Conservation (phyloP, 768 basidiomycete genomes). For the Myochromella boudieri region DNA sequence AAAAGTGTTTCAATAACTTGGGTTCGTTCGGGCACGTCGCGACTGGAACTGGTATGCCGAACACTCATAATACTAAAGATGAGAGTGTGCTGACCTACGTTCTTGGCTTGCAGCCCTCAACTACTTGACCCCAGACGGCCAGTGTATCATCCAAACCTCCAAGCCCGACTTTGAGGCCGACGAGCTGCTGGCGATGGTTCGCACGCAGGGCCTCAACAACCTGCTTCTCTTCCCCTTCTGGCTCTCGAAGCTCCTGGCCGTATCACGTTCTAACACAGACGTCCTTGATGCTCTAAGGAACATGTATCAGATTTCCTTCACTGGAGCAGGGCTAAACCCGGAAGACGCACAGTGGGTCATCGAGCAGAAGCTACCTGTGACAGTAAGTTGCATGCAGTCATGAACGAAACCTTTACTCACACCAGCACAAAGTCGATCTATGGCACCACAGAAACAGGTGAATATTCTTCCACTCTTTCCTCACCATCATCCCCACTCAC, state of each 20-base stretch:
- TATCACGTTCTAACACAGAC: conserved; percentile 3
- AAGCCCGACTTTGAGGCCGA: conserved; percentile 10
- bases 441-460: conserved; percentile 9
- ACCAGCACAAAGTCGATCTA: conserved; percentile 7
- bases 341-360: conserved; percentile 7
- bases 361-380: conserved; percentile 8
- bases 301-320: conserved; percentile 12
- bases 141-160: conserved; percentile 10
- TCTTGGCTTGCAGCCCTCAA: conserved; percentile 2
- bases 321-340: conserved; percentile 10
- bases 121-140: conserved; percentile 1
- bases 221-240: conserved; percentile 4
- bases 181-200: conserved; percentile 10
- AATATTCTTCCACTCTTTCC: neutral
- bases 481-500: no score
- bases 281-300: conserved; percentile 5
- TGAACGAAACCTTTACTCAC: neutral
- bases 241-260: conserved; percentile 3
- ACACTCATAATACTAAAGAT: neutral
- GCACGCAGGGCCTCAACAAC: conserved; percentile 8
- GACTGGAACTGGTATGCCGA: conserved; percentile 7
- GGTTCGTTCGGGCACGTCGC: conserved; percentile 10
- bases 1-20: conserved; percentile 10
- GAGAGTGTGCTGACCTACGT: no score
- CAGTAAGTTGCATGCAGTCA: neutral